Evolutionary conservation across 768 basidiomycete species (phyloP).

Genomic region (Lentinula boryana): DNA sequence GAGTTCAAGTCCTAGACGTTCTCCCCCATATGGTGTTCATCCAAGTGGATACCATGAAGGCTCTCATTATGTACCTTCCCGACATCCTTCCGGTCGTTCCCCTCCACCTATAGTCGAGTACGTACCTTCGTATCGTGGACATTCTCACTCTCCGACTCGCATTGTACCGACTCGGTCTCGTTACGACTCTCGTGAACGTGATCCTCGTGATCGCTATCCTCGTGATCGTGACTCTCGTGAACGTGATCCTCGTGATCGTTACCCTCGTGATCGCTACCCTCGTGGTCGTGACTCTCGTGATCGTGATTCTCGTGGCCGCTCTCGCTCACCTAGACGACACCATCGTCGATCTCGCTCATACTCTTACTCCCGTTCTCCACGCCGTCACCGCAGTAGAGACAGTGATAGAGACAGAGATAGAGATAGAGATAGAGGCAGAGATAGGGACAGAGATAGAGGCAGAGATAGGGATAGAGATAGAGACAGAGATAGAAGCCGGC

Average conservation of each 20-base stretch:
- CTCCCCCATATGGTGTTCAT: not conserved
- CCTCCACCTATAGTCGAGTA: conserved; percentile 2
- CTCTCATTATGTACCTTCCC: not conserved
- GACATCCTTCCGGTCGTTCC: conserved; percentile 3
- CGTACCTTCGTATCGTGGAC: too few species aligned
- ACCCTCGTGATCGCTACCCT: not conserved
- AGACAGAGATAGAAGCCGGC: not conserved
- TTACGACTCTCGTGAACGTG: not conserved
- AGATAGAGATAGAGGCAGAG: not conserved
- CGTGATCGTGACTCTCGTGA: conserved; percentile 5
- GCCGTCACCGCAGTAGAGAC: conserved; percentile 6
- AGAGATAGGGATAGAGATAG: not conserved
- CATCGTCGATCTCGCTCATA: conserved; percentile 6
- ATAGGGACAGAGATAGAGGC: not conserved
- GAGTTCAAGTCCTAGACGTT: not conserved
- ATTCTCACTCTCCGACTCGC: conserved; percentile 12
- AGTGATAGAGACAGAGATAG: not conserved
- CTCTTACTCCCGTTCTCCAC: not conserved
- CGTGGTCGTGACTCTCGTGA: conserved; percentile 16
- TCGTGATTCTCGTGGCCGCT: not conserved
- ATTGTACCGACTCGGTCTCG: not conserved
- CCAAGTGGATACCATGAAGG: not conserved
- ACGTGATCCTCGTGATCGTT: not conserved
- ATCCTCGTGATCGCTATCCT: not conserved
- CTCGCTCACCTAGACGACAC: not conserved